Evolutionary conservation across 2,329 filamentous ascomycete species (phyloP), one percentile per base, ranked within the genome.

Genomic region (Fusarium concolor): DNA sequence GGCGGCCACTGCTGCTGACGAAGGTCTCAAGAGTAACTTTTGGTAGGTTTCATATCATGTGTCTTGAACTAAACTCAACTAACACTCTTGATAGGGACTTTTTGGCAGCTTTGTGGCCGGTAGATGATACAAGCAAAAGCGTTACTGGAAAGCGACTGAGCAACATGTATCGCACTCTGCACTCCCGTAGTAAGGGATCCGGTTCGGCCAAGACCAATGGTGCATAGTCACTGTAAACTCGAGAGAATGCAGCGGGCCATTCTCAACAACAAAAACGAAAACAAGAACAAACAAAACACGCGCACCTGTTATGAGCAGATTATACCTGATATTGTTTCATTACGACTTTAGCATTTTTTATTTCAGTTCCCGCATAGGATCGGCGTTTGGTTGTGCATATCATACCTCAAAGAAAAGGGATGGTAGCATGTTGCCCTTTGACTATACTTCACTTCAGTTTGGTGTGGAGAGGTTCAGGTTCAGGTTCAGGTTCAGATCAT

Each of bases 1-100:
- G 29, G 77, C 83, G 33, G 81, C 81, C 51, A 81, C 82, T 29
- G 74, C 76, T 49, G 77, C 79, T 12, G 77, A 80, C 35, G 77
- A 79, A 45, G 77, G 78, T 62, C 74, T 85, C 39, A 83, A 85
- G 69, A 81, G 82, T 47, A 82, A 83, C 50, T 80, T 86, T 56
- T 87, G 84, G 84, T 86, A 77, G 77, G 83, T 22, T 74, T 55
- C 8, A 33, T n/a, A 35, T 35, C 15, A 6, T 35, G 7, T n/a
- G 4, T 15, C 31, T 33, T 8, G 10, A 5, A 33, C 15, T 35
- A 35, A 10, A n/a, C 10, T 6, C 10, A 38, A 55, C 72, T 78
- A 65, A 78, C 65, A 47, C 35, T 9, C 12, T 20, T 29, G 18
- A 8, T 11, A 83, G 81, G 81, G 79, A 83, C 45, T 83, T 83